Evolutionary conservation across 2,329 filamentous ascomycete genomes (phyloP), one percentile per base, ranked within the genome.

Genomic region (Calonectria montana): DNA sequence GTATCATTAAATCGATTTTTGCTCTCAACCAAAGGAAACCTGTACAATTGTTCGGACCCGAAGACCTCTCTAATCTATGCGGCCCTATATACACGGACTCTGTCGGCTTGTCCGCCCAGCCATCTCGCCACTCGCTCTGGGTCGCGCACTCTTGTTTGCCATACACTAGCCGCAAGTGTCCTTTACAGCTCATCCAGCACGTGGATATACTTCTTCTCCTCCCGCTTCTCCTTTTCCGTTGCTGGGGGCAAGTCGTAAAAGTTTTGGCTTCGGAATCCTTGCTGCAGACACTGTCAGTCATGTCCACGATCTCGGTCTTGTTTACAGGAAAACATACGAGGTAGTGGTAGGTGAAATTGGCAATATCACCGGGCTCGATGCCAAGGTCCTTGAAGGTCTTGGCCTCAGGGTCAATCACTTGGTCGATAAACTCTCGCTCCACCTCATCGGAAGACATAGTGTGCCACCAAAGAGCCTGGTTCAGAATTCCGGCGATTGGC

Each of bases 131-230:
- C 41, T 66, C 53, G 23, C 37, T 21, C 67, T 68, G 25, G 31
- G 47, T 41, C n/a, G 39, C 47, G 43, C 41, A n/a, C 65, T 43
- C 27, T 59, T 67, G 50, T 23, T 29, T 63, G 25, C 13, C 37
- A 18, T 63, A 39, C 25, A 45, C 45, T 23, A 41, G 37, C 35
- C 31, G 29, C 47, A 47, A 57, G 37, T 23, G 27, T 76, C 55
- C 67, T 77, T 86, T 92, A 97, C 88, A 95, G 91, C 84, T 97
- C 93, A 83, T 97, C 94, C 82, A 95, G 87, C 73, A 99, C 96
- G 84, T 99, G 97, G 83, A 98, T 87, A 84, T 97, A 99, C 89
- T 98, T 97, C 90, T 93, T 97, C 86, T 98, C 96, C 84, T 98
- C 96, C 80, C 91, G 90, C 90, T 92, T 97, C 89, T 99, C 97